Base-by-base conservation (phyloP, 192 early-diverging fungal species). In the Gigaspora rosea region DNA sequence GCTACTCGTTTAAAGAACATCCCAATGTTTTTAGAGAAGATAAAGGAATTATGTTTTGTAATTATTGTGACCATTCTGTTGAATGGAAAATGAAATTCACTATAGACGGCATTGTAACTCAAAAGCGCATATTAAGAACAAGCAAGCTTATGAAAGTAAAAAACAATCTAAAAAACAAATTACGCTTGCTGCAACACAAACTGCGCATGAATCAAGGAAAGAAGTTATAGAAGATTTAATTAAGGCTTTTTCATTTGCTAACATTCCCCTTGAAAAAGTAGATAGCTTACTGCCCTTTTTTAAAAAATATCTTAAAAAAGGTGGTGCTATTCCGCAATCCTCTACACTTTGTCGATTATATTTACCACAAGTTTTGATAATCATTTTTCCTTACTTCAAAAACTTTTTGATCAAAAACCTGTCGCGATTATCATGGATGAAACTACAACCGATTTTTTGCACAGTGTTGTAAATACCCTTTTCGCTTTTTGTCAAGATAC, bases 251-350 rank as follows among this genome's bases (percentile, higher is more conserved):
- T 46, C 65, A 49, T 35, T 3, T 49, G 47, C n/a, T 48, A 49
- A 67, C 48, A 67, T 49, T 49, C 13, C 62, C 1, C 10, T 64
- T 36, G 13, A 64, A 64, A 64, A 64, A 64, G 35, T 64, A 1
- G 35, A 64, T 64, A 64, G 32, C 11, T 64, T 67, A 22, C 47
- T 67, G n/a, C 4, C 15, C 47, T 67, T 67, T 67, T 67, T 67
- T 67, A 67, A 67, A 67, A 67, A 67, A 67, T 22, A 67, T 67
- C 20, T 49, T 22, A 49, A 67, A 67, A 46, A 67, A 67, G 46
- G n/a, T 22, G 47, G 35, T 22, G 47, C 16, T 22, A 67, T 67
- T 67, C 46, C 65, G n/a, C 10, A 67, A 67, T 16, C 65, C n/a
- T 7, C 65, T 8, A 67, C 65, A 20, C 33, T 49, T 35, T 18